Evolutionary conservation across 225 moss, liverwort and hornwort genomes (phyloP).

Genomic region (Pleurozium schreberi): DNA sequence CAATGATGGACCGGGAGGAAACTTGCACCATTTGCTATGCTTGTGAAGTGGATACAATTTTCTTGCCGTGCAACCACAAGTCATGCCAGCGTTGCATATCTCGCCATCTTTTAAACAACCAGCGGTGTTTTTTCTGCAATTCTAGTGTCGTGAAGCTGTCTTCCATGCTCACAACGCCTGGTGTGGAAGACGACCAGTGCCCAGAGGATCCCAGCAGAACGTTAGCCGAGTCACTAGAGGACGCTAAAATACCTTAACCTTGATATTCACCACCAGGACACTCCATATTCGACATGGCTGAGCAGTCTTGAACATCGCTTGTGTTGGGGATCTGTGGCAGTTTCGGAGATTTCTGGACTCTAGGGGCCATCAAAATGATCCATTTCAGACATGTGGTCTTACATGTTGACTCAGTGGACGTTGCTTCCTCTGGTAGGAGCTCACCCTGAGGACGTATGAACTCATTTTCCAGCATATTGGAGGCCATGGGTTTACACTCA

Average conservation of each 20-base stretch:
- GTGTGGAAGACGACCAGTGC: slow-evolving; percentile 43
- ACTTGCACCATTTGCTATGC: slow-evolving; percentile 90
- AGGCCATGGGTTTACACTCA: background rate
- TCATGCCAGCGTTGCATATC: slow-evolving; percentile 92
- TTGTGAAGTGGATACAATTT: slow-evolving; percentile 77
- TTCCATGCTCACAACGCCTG: slow-evolving; percentile 41
- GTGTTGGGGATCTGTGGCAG: background rate
- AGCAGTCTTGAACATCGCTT: background rate
- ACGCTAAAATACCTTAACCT: background rate
- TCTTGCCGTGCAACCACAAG: slow-evolving; percentile 97
- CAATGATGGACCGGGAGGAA: slow-evolving; percentile 60
- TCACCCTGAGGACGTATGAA: background rate
- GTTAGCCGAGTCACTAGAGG: slow-evolving; percentile 1
- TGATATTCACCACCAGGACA: background rate
- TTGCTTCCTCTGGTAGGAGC: background rate
- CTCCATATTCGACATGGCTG: background rate
- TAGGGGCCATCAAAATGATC: background rate
- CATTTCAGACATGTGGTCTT: background rate
- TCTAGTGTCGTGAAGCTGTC: slow-evolving; percentile 53
- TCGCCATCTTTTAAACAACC: slow-evolving; percentile 86
- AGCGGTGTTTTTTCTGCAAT: slow-evolving; percentile 97
- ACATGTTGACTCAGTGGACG: background rate
- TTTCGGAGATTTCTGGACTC: background rate
- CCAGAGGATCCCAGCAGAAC: slow-evolving; percentile 21
- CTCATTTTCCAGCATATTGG: background rate